Base-by-base conservation (phyloP, 2,329 filamentous ascomycete genomes). In the Ramichloridium luteum region DNA sequence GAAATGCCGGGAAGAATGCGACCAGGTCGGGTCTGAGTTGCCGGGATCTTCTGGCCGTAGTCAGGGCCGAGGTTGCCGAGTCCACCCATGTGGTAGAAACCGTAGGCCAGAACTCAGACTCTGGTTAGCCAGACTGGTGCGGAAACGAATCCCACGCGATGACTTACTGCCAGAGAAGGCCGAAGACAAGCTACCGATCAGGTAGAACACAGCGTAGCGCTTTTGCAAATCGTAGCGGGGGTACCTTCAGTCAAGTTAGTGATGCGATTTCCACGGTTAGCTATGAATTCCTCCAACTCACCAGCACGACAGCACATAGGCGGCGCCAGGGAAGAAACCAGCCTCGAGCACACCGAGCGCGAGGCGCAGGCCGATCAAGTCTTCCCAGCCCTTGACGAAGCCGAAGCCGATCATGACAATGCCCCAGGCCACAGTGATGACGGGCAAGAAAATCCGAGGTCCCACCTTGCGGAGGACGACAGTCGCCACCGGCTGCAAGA, bases 401-500 rank as follows among this genome's bases (percentile, higher is more conserved):
- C 72, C 76, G 65, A 80, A 76, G 3, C 72, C 43, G 13, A 79
- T 68, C 68, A 77, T 77, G 27, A 66, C 59, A 1, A 49, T 55
- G 5, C 75, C 75, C 75, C 75, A 80, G 3, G 66, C 45, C 2
- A 73, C 35, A 3, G 68, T 50, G 27, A 57, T 53, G n/a, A 41
- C 34, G 0, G 54, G 50, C 6, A 57, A 40, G 43, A 54, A 56
- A 29, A 46, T 40, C 4, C 47, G 37, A 11, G 54, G 53, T 1
- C 80, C 79, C 30, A 84, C 46, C 46, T 72, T 73, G 20, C 79
- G 74, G 6, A 79, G 66, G 18, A 82, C 54, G 25, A 83, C 59
- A 1, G 79, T 83, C 2, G 77, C 77, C 0, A 77, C 77, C 0
- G 77, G 73, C 49, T 85, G 78, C 39, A 82, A 77, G 30, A 80